These are phyloP conservation scores for Amaranthus hypochondriacus DNA, from an alignment of 148 eudicot species.

Conservation along the genomic window DNA sequence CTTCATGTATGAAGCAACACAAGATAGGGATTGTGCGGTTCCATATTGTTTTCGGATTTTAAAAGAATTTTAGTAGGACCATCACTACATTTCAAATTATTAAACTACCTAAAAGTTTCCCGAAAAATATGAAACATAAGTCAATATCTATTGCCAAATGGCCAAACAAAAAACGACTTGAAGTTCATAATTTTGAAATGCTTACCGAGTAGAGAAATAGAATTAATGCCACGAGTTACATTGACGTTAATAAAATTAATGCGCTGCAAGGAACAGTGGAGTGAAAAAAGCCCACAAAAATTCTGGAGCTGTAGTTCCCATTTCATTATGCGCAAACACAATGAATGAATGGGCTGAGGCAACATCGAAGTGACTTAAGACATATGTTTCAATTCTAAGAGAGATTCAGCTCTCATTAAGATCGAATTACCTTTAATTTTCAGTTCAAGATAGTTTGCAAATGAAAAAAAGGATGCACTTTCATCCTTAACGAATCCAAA, in stretches of 20 bases:
- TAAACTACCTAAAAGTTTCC: too few species aligned
- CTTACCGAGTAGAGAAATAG: background rate
- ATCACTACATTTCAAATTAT: too few species aligned
- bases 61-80: too few species aligned
- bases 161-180: background rate
- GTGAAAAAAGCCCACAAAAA: background rate
- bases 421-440: background rate
- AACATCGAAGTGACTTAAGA: background rate
- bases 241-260: background rate
- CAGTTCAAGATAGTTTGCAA: background rate
- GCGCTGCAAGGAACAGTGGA: background rate
- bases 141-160: background rate
- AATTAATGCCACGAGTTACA: background rate
- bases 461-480: too few species aligned
- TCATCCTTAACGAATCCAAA: background rate
- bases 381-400: background rate
- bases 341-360: background rate
- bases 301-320: background rate
- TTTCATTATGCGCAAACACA: background rate
- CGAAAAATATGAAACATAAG: too few species aligned
- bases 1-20: too few species aligned
- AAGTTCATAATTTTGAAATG: background rate
- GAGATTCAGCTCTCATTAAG: slow-evolving; percentile 5
- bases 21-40: too few species aligned
- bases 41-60: too few species aligned